Evolutionary conservation across 805 yeast species (phyloP).

Genomic region (Candida silvatica): DNA sequence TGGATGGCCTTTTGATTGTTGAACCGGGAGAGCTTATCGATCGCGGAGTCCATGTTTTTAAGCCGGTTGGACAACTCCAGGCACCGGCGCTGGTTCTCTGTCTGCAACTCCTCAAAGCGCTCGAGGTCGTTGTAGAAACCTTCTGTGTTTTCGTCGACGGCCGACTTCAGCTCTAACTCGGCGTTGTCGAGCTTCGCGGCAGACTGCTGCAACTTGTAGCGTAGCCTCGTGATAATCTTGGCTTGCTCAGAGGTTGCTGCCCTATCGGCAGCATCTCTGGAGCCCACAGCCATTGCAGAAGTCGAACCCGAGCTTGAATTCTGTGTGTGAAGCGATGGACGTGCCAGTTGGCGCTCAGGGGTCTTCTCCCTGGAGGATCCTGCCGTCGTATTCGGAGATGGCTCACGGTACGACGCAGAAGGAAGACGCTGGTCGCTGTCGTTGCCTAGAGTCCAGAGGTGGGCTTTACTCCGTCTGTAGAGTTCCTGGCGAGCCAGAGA

Average conservation of each 20-base stretch:
- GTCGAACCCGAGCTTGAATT: too few species aligned
- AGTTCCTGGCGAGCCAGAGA: conserved; percentile 19
- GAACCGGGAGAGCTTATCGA: conserved; percentile 14
- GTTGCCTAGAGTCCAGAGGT: too few species aligned
- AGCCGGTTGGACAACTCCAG: conserved; percentile 10
- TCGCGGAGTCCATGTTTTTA: conserved; percentile 12
- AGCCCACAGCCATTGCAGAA: too few species aligned
- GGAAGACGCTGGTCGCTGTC: too few species aligned
- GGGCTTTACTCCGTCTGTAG: conserved; percentile 12
- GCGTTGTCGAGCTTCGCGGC: conserved; percentile 12
- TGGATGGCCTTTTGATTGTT: conserved; percentile 26
- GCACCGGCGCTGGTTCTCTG: conserved; percentile 16
- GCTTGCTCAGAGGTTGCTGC: conserved; percentile 9
- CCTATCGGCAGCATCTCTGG: background rate
- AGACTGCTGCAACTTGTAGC: conserved; percentile 8
- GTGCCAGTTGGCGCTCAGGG: too few species aligned
- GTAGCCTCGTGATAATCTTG: conserved; percentile 9
- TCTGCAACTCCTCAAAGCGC: conserved; percentile 23
- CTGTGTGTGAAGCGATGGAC: too few species aligned
- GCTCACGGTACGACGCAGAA: too few species aligned
- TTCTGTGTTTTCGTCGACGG: conserved; percentile 11
- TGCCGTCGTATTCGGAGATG: too few species aligned
- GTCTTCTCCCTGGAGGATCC: too few species aligned
- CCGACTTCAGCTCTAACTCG: conserved; percentile 10
- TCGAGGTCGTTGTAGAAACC: conserved; percentile 20